phyloP scores from a whole-genome alignment of 192 early-diverging fungal genomes.

The Chytriomyces hyalinus region DNA sequence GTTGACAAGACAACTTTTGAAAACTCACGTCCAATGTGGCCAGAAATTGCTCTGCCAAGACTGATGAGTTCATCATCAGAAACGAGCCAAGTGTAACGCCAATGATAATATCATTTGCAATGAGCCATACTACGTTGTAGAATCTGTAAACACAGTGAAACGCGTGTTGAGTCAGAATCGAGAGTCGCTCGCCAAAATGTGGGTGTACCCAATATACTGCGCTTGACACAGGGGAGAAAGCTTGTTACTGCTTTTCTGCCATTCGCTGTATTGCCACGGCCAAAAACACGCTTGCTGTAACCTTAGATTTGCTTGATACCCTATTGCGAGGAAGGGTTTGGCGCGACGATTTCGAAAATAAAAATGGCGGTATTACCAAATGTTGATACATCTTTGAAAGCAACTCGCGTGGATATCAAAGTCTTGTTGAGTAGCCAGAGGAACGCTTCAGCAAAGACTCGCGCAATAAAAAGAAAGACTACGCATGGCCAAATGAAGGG shows the following conservation, averaged over 20 bases:
- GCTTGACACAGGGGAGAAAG: constrained; percentile 62
- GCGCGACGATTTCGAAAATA: constrained; percentile 4
- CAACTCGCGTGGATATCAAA: constrained; percentile 63
- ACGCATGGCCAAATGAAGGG: constrained; percentile 47
- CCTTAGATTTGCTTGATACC: constrained; percentile 86
- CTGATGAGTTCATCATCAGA: constrained; percentile 65
- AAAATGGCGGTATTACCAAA: constrained; percentile 48
- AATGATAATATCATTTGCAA: constrained; percentile 90
- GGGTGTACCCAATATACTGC: constrained; percentile 76
- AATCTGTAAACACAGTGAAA: constrained; percentile 59
- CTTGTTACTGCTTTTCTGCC: constrained; percentile 64
- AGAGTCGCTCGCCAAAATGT: neutral
- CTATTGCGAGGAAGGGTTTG: constrained; percentile 23
- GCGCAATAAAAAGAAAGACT: constrained; percentile 49
- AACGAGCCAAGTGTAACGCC: constrained; percentile 79
- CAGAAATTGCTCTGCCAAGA: constrained; percentile 51
- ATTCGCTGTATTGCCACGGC: constrained; percentile 82
- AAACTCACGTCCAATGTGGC: constrained; percentile 21
- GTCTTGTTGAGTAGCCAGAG: constrained; percentile 66
- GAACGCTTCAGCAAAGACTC: constrained; percentile 59
- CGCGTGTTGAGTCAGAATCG: neutral
- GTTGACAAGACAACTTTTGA: neutral
- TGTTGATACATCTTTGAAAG: constrained; percentile 74
- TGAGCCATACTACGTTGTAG: constrained; percentile 95
- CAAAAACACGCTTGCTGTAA: constrained; percentile 86